phyloP scores from a whole-genome alignment of 768 basidiomycete species.

The Naematelia aurantialba region DNA sequence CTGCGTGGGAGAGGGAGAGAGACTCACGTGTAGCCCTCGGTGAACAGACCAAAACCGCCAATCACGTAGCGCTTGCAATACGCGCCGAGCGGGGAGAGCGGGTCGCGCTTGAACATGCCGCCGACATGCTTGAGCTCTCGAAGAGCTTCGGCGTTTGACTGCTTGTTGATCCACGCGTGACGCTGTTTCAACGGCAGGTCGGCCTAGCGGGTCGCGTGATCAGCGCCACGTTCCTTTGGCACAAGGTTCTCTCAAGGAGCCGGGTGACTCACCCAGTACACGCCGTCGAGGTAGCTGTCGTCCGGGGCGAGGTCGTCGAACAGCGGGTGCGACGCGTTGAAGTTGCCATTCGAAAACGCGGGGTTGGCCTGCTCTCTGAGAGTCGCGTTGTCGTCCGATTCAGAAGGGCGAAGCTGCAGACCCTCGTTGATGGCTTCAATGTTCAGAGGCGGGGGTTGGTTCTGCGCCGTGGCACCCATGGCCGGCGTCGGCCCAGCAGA shows the following conservation, averaged over 20 bases:
- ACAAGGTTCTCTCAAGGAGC: background rate
- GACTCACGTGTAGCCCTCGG: conserved; percentile 47
- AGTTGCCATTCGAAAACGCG: conserved; percentile 1
- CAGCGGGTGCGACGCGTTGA: conserved; percentile 25
- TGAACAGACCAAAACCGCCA: conserved; percentile 49
- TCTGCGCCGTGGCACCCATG: conserved; percentile 3
- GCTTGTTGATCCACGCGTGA: conserved; percentile 42
- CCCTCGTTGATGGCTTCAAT: background rate
- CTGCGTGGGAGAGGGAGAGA: background rate
- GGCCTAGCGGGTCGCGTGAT: conserved; percentile 33
- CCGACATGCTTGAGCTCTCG: conserved; percentile 47
- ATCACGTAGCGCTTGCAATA: conserved; percentile 51
- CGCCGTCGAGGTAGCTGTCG: conserved; percentile 29
- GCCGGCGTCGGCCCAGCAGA: background rate
- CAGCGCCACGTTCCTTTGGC: background rate
- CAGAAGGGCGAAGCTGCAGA: background rate
- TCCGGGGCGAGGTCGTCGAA: conserved; percentile 37
- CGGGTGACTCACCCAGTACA: conserved; percentile 33
- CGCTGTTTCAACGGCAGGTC: conserved; percentile 46
- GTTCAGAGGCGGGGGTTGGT: conserved; percentile 1
- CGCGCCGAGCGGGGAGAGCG: conserved; percentile 38
- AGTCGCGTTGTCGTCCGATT: background rate
- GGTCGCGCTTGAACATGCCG: conserved; percentile 50
- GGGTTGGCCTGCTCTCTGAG: background rate
- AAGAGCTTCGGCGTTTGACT: conserved; percentile 44